Conservation (phyloP, 768 basidiomycete genomes). For the Tephrocybe rancida region DNA sequence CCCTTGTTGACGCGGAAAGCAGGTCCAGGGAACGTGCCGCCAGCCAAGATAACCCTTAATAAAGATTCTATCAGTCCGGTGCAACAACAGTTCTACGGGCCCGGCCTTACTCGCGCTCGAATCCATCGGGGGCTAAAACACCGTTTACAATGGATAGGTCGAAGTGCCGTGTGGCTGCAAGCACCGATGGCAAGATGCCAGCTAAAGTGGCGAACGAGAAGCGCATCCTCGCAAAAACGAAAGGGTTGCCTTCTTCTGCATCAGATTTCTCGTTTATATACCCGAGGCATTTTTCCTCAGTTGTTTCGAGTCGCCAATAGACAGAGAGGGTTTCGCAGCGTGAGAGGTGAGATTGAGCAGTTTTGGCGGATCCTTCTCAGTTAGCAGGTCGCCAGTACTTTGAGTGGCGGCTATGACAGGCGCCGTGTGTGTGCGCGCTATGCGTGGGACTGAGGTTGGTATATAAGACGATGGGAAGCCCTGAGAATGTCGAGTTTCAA, state of each 20-base stretch:
- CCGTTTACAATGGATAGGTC: conserved; percentile 18
- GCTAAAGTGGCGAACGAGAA: conserved; percentile 14
- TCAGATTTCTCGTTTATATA: conserved; percentile 15
- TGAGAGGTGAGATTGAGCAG: conserved; percentile 10
- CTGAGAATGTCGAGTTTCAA: conserved; percentile 4
- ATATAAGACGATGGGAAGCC: conserved; percentile 4
- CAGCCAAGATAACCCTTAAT: conserved; percentile 19
- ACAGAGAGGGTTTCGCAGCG: conserved; percentile 13
- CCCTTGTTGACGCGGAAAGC: conserved; percentile 21
- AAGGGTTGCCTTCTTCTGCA: neutral
- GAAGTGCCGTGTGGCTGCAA: conserved; percentile 19
- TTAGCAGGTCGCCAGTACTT: neutral
- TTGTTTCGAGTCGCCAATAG: conserved; percentile 13
- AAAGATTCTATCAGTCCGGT: neutral
- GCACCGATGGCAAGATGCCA: conserved; percentile 18
- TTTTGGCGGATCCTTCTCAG: conserved; percentile 11
- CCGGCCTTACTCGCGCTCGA: conserved; percentile 14
- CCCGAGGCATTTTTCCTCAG: conserved; percentile 18
- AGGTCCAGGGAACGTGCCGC: conserved; percentile 12
- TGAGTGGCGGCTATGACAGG: neutral
- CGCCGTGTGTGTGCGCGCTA: conserved; percentile 3
- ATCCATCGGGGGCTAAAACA: conserved; percentile 20
- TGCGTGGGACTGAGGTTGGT: conserved; percentile 2
- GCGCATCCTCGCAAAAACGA: conserved; percentile 13
- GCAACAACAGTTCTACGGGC: neutral